phyloP scores from a whole-genome alignment of 129 eudicot genomes.

The Calendula officinalis region DNA sequence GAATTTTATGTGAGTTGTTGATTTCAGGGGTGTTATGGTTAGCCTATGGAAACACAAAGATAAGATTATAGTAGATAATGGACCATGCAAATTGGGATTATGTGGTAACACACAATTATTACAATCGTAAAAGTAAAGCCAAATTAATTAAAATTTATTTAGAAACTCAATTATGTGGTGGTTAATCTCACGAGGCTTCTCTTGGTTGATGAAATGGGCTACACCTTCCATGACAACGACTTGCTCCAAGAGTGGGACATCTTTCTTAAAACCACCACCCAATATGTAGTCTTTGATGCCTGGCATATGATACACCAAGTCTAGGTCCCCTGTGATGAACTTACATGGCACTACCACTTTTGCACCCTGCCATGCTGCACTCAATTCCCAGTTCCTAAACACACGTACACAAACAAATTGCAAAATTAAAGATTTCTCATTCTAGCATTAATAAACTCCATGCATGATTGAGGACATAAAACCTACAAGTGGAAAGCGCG shows the following conservation, averaged over 20 bases:
- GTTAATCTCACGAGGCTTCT: conserved; percentile 25
- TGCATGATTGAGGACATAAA: too few relatives aligned
- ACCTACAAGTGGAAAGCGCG: conserved; percentile 28
- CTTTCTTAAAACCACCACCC: conserved; percentile 36
- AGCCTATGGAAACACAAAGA: too few relatives aligned
- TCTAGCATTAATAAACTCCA: too few relatives aligned
- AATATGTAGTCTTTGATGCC: conserved; percentile 50
- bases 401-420: background rate
- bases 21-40: too few relatives aligned
- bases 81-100: too few relatives aligned
- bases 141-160: conserved; percentile 35
- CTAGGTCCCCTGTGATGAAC: conserved; percentile 56
- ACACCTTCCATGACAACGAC: conserved; percentile 54
- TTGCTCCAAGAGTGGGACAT: conserved; percentile 36
- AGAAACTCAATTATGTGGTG: conserved; percentile 54
- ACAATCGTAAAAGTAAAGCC: too few relatives aligned
- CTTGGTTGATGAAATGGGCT: too few relatives aligned
- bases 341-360: conserved; percentile 60
- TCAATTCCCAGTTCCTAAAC: conserved; percentile 44
- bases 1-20: too few relatives aligned
- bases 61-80: too few relatives aligned
- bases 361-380: conserved; percentile 46
- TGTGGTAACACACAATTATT: too few relatives aligned
- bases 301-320: conserved; percentile 44
- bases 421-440: background rate